Evolutionary conservation across 495 filamentous ascomycete genomes (phyloP), one percentile per base, ranked within the genome.

Genomic region (Talaromyces adpressus): DNA sequence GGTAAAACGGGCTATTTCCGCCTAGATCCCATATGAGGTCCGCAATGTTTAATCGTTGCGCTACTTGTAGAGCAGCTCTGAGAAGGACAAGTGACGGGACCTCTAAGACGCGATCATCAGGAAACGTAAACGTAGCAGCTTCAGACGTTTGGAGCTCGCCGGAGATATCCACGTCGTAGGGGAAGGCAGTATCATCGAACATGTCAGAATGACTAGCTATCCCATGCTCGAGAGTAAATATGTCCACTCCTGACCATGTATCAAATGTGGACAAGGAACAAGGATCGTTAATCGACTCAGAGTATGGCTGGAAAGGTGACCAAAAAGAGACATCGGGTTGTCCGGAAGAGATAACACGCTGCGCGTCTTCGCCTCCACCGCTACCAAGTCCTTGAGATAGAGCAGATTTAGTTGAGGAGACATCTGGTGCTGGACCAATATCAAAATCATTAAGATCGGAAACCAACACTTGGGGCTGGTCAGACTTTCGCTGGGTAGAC

Each of bases 81-180:
- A 73, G 65, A 6, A 73, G 66, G 11, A 59, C 66, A 4, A 74
- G 65, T 1, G 67, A 65, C 5, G 70, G 72, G 14, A 72, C 65
- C 27, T 71, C 63, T 25, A 74, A 52, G 16, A 64, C 57, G 18
- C 63, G 65, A 41, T 72, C 72, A 57, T 74, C 72, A 2, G 72
- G 70, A 39, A 74, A 72, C 1, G 70, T 74, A 62, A 70, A 72
- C 8, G 58, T 69, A 1, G 65, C 64, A 4, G 70, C 59, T 29
- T 72, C 63, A 27, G 67, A 58, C 4, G 39, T 53, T 61, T 72
- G 70, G 1, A 73, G 67, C 53, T 66, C 62, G 32, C 62, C 62
- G 5, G 70, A 67, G 22, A 71, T 25, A 23, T 53, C 20, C 11
- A 16, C 7, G 49, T 53, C 12, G 49, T 9, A 25, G 49, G 49